Evolutionary conservation across 2,329 filamentous ascomycete genomes (phyloP), one percentile per base, ranked within the genome.

Genomic region (Leptoxyphium fumago): DNA sequence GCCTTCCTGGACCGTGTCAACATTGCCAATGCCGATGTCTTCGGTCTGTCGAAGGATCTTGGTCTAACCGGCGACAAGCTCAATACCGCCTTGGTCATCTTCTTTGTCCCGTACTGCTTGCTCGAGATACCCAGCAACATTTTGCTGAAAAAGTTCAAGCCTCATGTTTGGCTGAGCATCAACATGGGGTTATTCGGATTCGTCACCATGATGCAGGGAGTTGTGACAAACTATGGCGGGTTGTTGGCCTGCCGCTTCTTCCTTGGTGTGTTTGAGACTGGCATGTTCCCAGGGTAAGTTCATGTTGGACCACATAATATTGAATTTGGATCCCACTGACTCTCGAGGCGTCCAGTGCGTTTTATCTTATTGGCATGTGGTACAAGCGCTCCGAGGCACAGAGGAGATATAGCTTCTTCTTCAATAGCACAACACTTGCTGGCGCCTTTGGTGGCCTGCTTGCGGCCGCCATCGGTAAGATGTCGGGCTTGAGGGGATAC

Each of bases 381-480:
- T 98, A 96, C 55, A 79, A 80, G 47, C 78, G 89, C 47, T 71
- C 71, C 39, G 91, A 96, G 64, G 86, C 88, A 2, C 89, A 96
- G 64, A 85, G 86, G 56, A 79, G 91, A 28, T 95, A 88, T 65
- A 84, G 80, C 13, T 88, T 96, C 69, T 96, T 96, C 71, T 96
- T 96, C 70, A 80, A 76, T 56, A 84, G 74, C 26, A 88, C 84
- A 1, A 83, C 80, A 0, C 68, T 89, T 2, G 84, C 84, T 1
- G 84, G 84, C 29, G 84, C 86, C 0, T 95, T 94, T 55, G 87
- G 85, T 38, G 87, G 87, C 2, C 72, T 95, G 1, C 71, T 95
- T 4, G 88, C 88, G 1, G 81, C 78, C 1, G 88, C 81, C 0
- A 93, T 95, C 49, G 84, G 84, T n/a, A 84, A 91, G 56, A 88